phyloP scores from a whole-genome alignment of 2,329 filamentous ascomycete species.

The Colletotrichum lini region DNA sequence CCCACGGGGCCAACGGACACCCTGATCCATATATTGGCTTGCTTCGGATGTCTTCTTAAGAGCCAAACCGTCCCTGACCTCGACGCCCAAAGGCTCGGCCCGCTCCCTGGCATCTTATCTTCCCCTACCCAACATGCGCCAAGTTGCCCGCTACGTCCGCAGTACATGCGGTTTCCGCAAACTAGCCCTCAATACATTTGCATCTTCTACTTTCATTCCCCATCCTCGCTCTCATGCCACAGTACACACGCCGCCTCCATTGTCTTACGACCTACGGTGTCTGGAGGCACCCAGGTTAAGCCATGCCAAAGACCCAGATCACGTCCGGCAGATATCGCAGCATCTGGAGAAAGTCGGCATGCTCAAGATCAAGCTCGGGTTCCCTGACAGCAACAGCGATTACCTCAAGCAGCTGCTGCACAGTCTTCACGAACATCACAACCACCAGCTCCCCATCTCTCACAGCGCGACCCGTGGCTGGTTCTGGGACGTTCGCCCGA shows the following conservation, averaged over 20 bases:
- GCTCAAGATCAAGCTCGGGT: conserved; percentile 53
- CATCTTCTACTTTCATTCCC: neutral
- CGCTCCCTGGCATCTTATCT: neutral
- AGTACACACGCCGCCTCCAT: neutral
- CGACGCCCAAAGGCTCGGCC: neutral
- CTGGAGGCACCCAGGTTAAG: neutral
- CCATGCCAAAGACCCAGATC: neutral
- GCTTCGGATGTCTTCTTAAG: neutral
- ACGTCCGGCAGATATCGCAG: neutral
- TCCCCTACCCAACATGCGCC: neutral
- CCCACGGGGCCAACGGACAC: too few relatives aligned
- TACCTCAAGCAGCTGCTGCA: conserved; percentile 54
- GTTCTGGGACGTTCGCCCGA: conserved; percentile 61
- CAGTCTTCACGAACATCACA: conserved; percentile 51
- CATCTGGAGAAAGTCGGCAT: conserved; percentile 47
- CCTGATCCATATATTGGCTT: neutral
- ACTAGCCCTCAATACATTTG: neutral
- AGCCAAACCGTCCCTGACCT: neutral
- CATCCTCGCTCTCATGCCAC: neutral
- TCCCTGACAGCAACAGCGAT: conserved; percentile 50
- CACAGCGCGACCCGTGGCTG: conserved; percentile 59
- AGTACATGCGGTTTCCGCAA: neutral
- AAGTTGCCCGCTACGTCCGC: neutral
- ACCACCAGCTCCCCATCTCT: conserved; percentile 55
- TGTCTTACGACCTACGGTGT: neutral